Percentiles rank a stretch among this genome's conserved stretches.
Conservation (phyloP, 306 rosid species). For the Medicago ruthenica region DNA sequence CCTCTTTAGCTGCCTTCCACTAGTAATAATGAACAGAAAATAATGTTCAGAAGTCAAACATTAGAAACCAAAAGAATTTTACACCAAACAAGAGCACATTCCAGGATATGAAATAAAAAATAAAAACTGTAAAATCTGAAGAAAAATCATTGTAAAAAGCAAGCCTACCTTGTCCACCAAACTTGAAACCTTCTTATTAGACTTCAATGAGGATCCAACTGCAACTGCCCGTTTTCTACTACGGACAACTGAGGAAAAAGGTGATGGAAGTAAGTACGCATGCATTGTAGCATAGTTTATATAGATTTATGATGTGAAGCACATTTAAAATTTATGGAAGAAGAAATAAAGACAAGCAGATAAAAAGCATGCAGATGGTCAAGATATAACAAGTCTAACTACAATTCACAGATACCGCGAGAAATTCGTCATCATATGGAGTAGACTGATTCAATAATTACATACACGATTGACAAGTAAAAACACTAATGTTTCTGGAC, state of each 20-base stretch:
- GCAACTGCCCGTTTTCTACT: conserved; percentile 70
- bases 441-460: conserved; percentile 28
- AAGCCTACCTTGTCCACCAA: conserved; percentile 79
- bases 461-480: conserved; percentile 9
- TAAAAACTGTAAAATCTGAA: background rate
- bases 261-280: conserved; percentile 33
- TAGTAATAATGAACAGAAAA: conserved; percentile 42
- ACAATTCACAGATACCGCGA: conserved; percentile 11
- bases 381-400: background rate
- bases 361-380: background rate
- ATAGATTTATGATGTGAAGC: conserved; percentile 13
- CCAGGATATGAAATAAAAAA: background rate
- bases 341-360: conserved; percentile 10
- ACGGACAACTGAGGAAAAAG: conserved; percentile 58
- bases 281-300: background rate
- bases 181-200: conserved; percentile 93
- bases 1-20: conserved; percentile 99
- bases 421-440: background rate
- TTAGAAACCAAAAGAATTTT: conserved; percentile 31
- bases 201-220: conserved; percentile 82
- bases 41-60: conserved; percentile 7
- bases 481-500: background rate
- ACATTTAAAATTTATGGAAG: conserved; percentile 22
- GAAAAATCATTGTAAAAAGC: background rate
- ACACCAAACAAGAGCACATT: background rate